Conservation (phyloP, 192 early-diverging fungal species). For the Coemansia erecta region DNA sequence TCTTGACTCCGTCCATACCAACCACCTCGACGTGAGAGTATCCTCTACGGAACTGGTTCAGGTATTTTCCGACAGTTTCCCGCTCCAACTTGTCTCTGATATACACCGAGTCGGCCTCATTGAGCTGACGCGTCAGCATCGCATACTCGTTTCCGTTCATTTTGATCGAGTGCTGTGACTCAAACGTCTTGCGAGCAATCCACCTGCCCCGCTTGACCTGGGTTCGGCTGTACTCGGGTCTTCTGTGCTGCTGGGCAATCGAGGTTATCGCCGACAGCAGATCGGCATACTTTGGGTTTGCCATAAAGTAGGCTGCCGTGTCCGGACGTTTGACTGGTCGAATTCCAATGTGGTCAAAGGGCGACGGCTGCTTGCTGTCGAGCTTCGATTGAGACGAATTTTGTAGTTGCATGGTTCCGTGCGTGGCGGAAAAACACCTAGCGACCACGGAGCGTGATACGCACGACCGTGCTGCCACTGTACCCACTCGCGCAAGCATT, state of each 20-base stretch:
- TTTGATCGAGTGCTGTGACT: constrained; percentile 18
- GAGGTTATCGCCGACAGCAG: constrained; percentile 67
- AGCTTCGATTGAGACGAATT: not conserved
- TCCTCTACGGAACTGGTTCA: constrained; percentile 30
- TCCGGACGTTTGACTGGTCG: constrained; percentile 54
- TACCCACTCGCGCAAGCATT: constrained; percentile 1
- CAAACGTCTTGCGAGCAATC: constrained; percentile 13
- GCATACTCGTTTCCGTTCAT: constrained; percentile 29
- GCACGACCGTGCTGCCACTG: not conserved
- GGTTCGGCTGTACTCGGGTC: constrained; percentile 6
- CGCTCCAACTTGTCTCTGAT: constrained; percentile 3
- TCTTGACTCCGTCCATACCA: not conserved
- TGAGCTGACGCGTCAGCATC: constrained; percentile 15
- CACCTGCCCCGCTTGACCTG: constrained; percentile 10
- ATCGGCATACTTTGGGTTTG: constrained; percentile 75
- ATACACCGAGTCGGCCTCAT: constrained; percentile 9
- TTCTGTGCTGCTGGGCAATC: constrained; percentile 23
- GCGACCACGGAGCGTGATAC: too few relatives aligned
- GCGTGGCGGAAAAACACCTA: too few relatives aligned
- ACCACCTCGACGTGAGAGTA: constrained; percentile 23
- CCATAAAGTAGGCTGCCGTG: constrained; percentile 85
- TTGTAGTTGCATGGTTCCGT: not conserved
- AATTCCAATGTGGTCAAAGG: constrained; percentile 34
- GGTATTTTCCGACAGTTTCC: constrained; percentile 11
- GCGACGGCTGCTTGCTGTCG: not conserved